Evolutionary conservation across 306 rosid species (phyloP).

Genomic region (Pterocarpus macrocarpus): DNA sequence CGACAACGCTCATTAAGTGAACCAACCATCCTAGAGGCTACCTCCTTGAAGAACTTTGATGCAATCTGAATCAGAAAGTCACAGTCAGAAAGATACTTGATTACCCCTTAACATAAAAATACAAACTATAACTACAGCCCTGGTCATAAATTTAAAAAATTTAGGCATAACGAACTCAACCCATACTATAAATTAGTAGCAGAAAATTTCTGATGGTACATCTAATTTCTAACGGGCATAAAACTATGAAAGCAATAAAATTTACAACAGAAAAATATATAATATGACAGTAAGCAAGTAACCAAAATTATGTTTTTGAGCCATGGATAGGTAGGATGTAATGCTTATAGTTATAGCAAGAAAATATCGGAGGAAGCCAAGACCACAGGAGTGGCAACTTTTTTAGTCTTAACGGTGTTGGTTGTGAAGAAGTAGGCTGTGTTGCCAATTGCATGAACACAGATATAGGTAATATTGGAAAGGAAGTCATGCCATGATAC

Average conservation of each 20-base stretch:
- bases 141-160: not conserved
- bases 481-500: slow-evolving; percentile 24
- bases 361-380: too few species aligned
- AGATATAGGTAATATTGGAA: slow-evolving; percentile 10
- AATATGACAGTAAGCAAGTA: too few species aligned
- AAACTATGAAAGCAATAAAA: not conserved
- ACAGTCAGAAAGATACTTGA: slow-evolving; percentile 28
- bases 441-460: not conserved
- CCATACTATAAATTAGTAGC: not conserved
- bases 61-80: slow-evolving; percentile 69
- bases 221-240: not conserved
- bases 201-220: not conserved
- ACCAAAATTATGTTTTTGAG: too few species aligned
- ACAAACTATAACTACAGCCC: slow-evolving; percentile 6
- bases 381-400: too few species aligned
- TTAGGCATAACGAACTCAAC: not conserved
- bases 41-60: slow-evolving; percentile 96
- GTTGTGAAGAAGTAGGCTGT: slow-evolving; percentile 8
- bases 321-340: too few species aligned
- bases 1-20: slow-evolving; percentile 92
- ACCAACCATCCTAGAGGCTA: slow-evolving; percentile 89
- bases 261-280: too few species aligned
- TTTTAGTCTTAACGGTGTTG: too few species aligned
- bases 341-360: too few species aligned
- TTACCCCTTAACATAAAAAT: not conserved